Base-by-base conservation (phyloP, 371 early-diverging fungal genomes). In the Mortierella sp. region DNA sequence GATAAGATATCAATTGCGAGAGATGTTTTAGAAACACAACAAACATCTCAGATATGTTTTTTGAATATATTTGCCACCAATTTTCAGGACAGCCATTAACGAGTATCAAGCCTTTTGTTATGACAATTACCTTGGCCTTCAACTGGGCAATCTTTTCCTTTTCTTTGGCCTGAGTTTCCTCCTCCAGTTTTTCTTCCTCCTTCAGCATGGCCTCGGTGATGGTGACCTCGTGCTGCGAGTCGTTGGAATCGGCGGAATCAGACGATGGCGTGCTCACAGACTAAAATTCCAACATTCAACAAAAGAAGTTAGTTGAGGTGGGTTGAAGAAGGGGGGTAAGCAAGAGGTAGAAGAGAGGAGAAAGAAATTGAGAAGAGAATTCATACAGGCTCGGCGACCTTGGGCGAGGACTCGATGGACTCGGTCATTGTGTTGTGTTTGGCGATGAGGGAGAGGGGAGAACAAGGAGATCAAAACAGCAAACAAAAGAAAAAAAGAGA, bases 151-250 rank as follows among this genome's bases (percentile, higher is more conserved):
- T 89, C 35, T 89, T 88, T 58, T 90, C 78, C 21, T 89, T 90
- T 29, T 90, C 84, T 80, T 91, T 92, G 43, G 85, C 79, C 29
- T 89, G 87, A 7, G 89, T 89, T 27, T 70, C 79, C 49, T 89
- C 77, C 4, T 89, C 90, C 54, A 93, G 77, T 51, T 88, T 87
- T 44, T 85, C 86, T 71, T 93, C 93, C 77, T 93, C 93, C 65
- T 87, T 82, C 16, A 89, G 81, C 85, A 93, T 92, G 41, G 89
- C 55, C n/a, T 87, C 85, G 27, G 90, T 90, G 38, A 91, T 76
- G 27, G 79, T 49, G 38, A 74, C 72, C 72, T 79, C 80, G 55
- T 76, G 29, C 14, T 73, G 72, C 4, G 82, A 74, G 29, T 82
- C 83, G 60, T 79, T 14, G 10, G 83, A 49, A 16, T 80, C 78